Evolutionary conservation across 1,284 basidiomycete genomes (phyloP).

Genomic region (Moesziomyces globuligerus): DNA sequence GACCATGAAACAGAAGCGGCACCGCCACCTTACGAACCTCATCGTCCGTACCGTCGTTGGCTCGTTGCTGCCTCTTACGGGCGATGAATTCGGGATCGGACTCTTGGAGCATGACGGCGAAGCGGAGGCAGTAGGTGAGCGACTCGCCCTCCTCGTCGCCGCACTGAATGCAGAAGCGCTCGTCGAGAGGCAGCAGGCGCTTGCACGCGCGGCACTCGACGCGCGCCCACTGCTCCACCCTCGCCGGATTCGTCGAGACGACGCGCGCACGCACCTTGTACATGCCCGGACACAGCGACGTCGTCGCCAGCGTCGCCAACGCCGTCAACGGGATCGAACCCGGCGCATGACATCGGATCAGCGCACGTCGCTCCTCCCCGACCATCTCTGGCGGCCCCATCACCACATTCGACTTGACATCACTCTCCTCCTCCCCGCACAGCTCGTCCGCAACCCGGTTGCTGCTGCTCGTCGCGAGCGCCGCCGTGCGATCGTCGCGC

Average conservation of each 20-base stretch:
- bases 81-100: constrained; percentile 28
- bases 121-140: constrained; percentile 32
- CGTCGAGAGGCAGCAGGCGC: constrained; percentile 27
- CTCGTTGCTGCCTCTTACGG: constrained; percentile 13
- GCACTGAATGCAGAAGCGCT: constrained; percentile 45
- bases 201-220: constrained; percentile 40
- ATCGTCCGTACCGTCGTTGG: neutral
- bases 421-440: constrained; percentile 13
- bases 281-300: constrained; percentile 33
- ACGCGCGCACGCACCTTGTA: constrained; percentile 38
- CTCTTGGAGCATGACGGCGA: constrained; percentile 45
- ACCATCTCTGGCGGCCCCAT: constrained; percentile 21
- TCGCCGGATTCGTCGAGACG: constrained; percentile 33
- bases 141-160: constrained; percentile 43
- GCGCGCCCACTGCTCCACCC: constrained; percentile 37
- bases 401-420: constrained; percentile 21
- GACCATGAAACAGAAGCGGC: constrained; percentile 39
- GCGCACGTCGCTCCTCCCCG: constrained; percentile 10
- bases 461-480: constrained; percentile 16
- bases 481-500: neutral
- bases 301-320: constrained; percentile 27
- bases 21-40: constrained; percentile 9
- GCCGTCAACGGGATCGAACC: constrained; percentile 26
- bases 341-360: constrained; percentile 41
- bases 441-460: constrained; percentile 6